Evolutionary conservation across 352 stramenopile genomes (phyloP), one percentile per base, ranked within the genome.

Genomic region (Globisporangium acanthophoron): DNA sequence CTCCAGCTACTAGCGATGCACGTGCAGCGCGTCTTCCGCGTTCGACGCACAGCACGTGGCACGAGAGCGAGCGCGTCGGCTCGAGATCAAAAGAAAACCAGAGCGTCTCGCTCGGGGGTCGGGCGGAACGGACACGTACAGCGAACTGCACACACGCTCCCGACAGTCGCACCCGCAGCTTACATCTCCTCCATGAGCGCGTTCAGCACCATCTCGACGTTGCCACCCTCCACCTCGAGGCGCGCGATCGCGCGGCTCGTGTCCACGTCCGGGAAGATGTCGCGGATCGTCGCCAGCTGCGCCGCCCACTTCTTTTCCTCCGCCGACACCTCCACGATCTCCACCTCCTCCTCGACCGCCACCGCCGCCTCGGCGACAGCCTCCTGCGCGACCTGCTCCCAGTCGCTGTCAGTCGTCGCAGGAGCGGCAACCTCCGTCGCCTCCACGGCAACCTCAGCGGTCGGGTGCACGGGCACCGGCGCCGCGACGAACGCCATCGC

Each of bases 171-270:
- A 7, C 5, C 5, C 35, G 11, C 8, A 13, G 47, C 24, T 76
- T 88, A 89, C 74, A 84, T 78, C 61, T 86, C 75, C 56, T 90
- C 83, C 80, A 92, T 90, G 33, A 94, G 52, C 44, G 78, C 69
- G 73, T 94, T 92, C 21, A 94, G 27, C 44, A 91, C 85, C 12
- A 93, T 70, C 60, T 90, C 67, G 45, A 94, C 80, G 56, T 94
- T 87, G 66, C 85, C 85, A 50, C 90, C 85, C 70, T 73, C 81
- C 60, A 85, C 74, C 76, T 93, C 83, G 46, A 94, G 70, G 57
- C 73, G 74, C 51, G 88, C 76, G 52, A 92, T 76, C 33, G 80
- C 63, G 27, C 61, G 43, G 16, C 51, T 56, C 20, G 75, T 59
- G 37, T 89, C 76, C 5, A 78, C 76, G 16, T 65, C 71, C 0